phyloP scores from a whole-genome alignment of 2,329 filamentous ascomycete species.

The Cytospora paraplurivora region DNA sequence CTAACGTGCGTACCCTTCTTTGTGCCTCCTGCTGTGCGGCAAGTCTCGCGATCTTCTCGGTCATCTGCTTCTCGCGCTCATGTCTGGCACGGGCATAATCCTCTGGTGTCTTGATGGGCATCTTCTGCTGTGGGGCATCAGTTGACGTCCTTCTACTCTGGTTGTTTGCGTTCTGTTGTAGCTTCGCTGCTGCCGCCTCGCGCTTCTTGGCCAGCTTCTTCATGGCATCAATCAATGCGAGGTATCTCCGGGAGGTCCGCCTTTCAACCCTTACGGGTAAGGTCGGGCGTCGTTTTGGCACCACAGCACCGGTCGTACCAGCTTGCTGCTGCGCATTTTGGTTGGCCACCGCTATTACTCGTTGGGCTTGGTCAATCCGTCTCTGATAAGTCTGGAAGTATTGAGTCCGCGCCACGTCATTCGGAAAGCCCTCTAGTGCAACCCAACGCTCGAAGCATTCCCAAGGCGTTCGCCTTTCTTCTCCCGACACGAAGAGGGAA shows the following conservation, averaged over 20 bases:
- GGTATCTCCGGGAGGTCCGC: conserved; percentile 80
- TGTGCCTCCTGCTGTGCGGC: conserved; percentile 61
- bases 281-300: conserved; percentile 68
- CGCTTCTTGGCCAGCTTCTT: conserved; percentile 93
- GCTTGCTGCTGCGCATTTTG: conserved; percentile 47
- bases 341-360: conserved; percentile 55
- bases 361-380: conserved; percentile 62
- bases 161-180: conserved; percentile 75
- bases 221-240: conserved; percentile 92
- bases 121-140: conserved; percentile 55
- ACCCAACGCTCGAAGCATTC: conserved; percentile 99
- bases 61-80: conserved; percentile 75
- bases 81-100: conserved; percentile 89
- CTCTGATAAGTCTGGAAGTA: conserved; percentile 80
- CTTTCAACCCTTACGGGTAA: conserved; percentile 84
- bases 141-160: conserved; percentile 82
- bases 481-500: conserved; percentile 79
- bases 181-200: conserved; percentile 82
- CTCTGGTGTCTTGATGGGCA: conserved; percentile 73
- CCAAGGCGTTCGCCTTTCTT: conserved; percentile 92
- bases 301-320: conserved; percentile 45
- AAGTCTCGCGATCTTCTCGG: conserved; percentile 57
- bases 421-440: conserved; percentile 82
- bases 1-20: conserved; percentile 51
- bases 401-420: conserved; percentile 91